These are phyloP conservation scores for Fusarium virguliforme DNA, from an alignment of 2,329 filamentous ascomycete genomes.

Conservation along the genomic window DNA sequence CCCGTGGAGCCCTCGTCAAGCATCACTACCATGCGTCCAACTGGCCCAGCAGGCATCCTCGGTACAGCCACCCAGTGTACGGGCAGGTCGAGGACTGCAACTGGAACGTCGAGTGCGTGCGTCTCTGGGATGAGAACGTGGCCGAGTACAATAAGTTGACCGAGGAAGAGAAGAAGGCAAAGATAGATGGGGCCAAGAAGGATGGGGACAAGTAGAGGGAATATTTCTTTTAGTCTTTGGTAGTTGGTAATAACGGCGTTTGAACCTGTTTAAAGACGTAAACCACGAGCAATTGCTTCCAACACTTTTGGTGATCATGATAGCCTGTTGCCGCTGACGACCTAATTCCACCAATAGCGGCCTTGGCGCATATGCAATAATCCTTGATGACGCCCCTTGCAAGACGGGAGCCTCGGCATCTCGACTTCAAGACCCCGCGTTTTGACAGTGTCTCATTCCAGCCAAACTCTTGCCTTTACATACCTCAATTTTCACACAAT, in stretches of 20 bases:
- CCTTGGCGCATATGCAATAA: slow-evolving; percentile 31
- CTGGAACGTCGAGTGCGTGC: slow-evolving; percentile 76
- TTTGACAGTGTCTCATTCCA: slow-evolving; percentile 15
- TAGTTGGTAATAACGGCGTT: slow-evolving; percentile 27
- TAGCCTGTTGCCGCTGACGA: slow-evolving; percentile 1
- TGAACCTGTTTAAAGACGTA: slow-evolving; percentile 23
- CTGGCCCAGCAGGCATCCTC: slow-evolving; percentile 78
- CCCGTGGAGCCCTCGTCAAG: slow-evolving; percentile 77
- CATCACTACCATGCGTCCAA: slow-evolving; percentile 83
- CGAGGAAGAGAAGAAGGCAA: slow-evolving; percentile 72
- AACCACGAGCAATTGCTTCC: slow-evolving; percentile 9
- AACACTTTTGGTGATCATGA: background rate
- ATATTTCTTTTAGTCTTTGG: background rate
- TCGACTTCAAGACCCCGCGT: slow-evolving; percentile 35
- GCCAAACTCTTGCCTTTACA: slow-evolving; percentile 3
- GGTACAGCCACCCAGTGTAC: slow-evolving; percentile 78
- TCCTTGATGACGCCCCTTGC: background rate
- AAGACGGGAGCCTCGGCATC: slow-evolving; percentile 20
- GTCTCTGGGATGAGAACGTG: slow-evolving; percentile 76
- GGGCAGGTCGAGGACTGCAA: slow-evolving; percentile 81
- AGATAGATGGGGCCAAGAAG: slow-evolving; percentile 57
- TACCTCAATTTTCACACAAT: slow-evolving; percentile 14
- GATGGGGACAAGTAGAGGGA: slow-evolving; percentile 12
- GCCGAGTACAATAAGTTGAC: slow-evolving; percentile 72
- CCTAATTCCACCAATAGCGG: slow-evolving; percentile 22